A percentile compares a stretch with the other conserved stretches of the same genome.
phyloP scores from a whole-genome alignment of 306 rosid genomes.

The Lagenaria siceraria region DNA sequence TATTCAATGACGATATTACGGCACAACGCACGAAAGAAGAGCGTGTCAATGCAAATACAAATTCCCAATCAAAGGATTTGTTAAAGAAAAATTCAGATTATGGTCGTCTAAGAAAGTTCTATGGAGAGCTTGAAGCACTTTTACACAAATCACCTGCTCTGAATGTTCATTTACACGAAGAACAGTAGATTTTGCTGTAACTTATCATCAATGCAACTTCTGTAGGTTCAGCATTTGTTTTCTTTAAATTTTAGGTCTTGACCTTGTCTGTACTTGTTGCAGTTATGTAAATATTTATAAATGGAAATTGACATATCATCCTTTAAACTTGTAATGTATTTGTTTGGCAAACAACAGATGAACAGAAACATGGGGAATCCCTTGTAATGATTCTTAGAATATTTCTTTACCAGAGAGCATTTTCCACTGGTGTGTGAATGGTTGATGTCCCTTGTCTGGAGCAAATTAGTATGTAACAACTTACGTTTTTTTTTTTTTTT shows the following conservation, averaged over 20 bases:
- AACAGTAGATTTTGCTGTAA: not conserved
- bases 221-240: not conserved
- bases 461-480: too few relatives aligned
- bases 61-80: slow-evolving; percentile 8
- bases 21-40: slow-evolving; percentile 21
- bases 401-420: not conserved
- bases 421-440: not conserved
- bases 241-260: not conserved
- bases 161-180: slow-evolving; percentile 14
- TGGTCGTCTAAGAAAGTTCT: slow-evolving; percentile 23
- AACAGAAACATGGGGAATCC: not conserved
- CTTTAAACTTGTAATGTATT: not conserved
- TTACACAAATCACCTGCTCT: slow-evolving; percentile 35
- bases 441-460: not conserved
- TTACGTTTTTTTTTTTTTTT: too few relatives aligned
- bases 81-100: slow-evolving; percentile 18
- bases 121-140: slow-evolving; percentile 36
- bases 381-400: not conserved
- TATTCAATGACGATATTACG: slow-evolving; percentile 34
- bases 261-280: not conserved
- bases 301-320: not conserved
- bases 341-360: not conserved
- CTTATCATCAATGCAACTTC: not conserved
- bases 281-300: not conserved
- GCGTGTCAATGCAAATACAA: slow-evolving; percentile 14